Conservation (phyloP, 768 basidiomycete genomes). For the Auricularia sp. region DNA sequence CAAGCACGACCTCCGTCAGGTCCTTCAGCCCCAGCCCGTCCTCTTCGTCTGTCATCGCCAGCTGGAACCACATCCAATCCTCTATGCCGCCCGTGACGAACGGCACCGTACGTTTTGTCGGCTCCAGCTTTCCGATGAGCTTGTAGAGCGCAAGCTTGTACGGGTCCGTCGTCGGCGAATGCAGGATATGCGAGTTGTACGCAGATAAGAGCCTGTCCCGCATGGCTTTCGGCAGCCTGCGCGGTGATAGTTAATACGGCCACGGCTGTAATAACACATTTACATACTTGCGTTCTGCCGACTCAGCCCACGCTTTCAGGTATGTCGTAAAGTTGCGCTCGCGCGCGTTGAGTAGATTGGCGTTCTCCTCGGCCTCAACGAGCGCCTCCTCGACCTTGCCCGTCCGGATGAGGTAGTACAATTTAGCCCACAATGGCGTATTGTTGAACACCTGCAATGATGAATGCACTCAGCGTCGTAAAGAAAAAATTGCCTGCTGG, state of each 20-base stretch:
- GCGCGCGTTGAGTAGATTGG: slow-evolving; percentile 60
- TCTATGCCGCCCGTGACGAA: slow-evolving; percentile 87
- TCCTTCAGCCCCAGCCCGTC: slow-evolving; percentile 68
- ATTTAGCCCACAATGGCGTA: slow-evolving; percentile 84
- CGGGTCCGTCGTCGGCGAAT: slow-evolving; percentile 79
- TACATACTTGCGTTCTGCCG: slow-evolving; percentile 59
- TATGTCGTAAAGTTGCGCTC: slow-evolving; percentile 78
- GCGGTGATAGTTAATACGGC: too few species aligned
- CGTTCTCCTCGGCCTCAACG: slow-evolving; percentile 58
- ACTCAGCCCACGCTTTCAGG: slow-evolving; percentile 77
- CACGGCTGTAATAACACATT: slow-evolving; percentile 17
- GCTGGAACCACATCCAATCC: slow-evolving; percentile 98
- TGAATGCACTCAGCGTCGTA: slow-evolving; percentile 2
- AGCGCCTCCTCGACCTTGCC: slow-evolving; percentile 78
- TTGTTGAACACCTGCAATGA: slow-evolving; percentile 61
- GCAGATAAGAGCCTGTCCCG: slow-evolving; percentile 72
- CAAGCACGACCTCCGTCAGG: slow-evolving; percentile 63
- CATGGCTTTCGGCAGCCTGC: slow-evolving; percentile 49
- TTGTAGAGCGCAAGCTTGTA: slow-evolving; percentile 97
- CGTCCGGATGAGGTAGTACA: slow-evolving; percentile 86
- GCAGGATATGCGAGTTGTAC: slow-evolving; percentile 83
- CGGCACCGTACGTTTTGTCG: slow-evolving; percentile 63
- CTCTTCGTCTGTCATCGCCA: slow-evolving; percentile 82
- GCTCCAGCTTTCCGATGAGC: slow-evolving; percentile 86
- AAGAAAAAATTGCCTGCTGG: background rate